A percentile compares a stretch with the other conserved stretches of the same genome.
Conservation (phyloP, 805 yeast genomes). For the Saturnispora gosingensis region DNA sequence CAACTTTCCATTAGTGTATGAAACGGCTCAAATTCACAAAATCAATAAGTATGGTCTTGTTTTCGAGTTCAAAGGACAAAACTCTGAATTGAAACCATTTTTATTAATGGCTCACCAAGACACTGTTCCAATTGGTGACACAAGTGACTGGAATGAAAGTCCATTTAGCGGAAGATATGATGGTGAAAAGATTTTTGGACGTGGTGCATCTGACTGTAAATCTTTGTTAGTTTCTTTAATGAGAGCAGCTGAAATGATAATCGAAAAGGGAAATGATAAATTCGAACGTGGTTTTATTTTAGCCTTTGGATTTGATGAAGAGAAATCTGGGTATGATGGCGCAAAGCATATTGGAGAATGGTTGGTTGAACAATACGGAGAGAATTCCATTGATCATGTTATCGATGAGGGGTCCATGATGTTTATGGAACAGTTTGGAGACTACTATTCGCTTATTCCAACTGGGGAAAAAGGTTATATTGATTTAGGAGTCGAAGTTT, state of each 20-base stretch:
- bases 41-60: constrained; percentile 60
- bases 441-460: constrained; percentile 13
- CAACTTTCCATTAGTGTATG: constrained; percentile 28
- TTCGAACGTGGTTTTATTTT: constrained; percentile 47
- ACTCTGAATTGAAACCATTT: constrained; percentile 46
- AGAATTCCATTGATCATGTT: constrained; percentile 48
- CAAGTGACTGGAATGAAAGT: constrained; percentile 49
- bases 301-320: constrained; percentile 77
- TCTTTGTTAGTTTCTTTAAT: constrained; percentile 54
- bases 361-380: constrained; percentile 48
- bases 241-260: constrained; percentile 53
- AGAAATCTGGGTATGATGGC: constrained; percentile 53
- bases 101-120: constrained; percentile 72
- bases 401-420: constrained; percentile 47
- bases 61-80: constrained; percentile 54
- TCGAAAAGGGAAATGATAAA: constrained; percentile 43
- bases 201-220: constrained; percentile 75
- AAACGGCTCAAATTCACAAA: constrained; percentile 35
- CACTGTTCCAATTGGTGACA: constrained; percentile 65
- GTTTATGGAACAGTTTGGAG: constrained; percentile 33
- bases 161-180: constrained; percentile 65
- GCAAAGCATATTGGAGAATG: constrained; percentile 43
- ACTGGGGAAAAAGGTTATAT: constrained; percentile 35
- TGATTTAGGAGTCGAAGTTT: constrained; percentile 38
- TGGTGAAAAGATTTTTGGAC: constrained; percentile 59